A percentile compares a stretch with the other conserved stretches of the same genome.
Evolutionary conservation across 352 stramenopile species (phyloP).

Genomic region (Peronospora destructor): DNA sequence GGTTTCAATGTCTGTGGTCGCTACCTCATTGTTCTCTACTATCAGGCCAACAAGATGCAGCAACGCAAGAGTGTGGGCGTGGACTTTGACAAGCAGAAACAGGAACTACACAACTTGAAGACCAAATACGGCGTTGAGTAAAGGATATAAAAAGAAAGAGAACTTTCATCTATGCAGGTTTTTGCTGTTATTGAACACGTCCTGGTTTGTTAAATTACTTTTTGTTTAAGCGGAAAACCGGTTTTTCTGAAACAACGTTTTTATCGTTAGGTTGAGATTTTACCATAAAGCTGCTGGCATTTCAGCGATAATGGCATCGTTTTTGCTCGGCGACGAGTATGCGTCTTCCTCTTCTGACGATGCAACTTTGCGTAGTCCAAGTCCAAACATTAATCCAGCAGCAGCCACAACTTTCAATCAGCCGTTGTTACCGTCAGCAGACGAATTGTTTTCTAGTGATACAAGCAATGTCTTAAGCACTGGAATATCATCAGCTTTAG

Average conservation of each 20-base stretch:
- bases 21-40: slow-evolving; percentile 99
- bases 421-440: slow-evolving; percentile 32
- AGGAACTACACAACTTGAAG: slow-evolving; percentile 81
- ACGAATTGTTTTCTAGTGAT: slow-evolving; percentile 41
- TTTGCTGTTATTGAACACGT: too few species aligned
- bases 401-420: not conserved
- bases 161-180: not conserved
- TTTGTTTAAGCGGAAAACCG: too few species aligned
- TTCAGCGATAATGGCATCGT: slow-evolving; percentile 26
- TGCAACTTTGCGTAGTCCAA: slow-evolving; percentile 5
- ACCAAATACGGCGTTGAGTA: slow-evolving; percentile 81
- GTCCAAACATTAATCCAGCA: not conserved
- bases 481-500: slow-evolving; percentile 5
- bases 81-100: slow-evolving; percentile 64
- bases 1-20: slow-evolving; percentile 98
- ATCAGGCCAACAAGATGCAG: slow-evolving; percentile 89
- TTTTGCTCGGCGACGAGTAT: slow-evolving; percentile 58
- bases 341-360: slow-evolving; percentile 35
- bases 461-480: slow-evolving; percentile 22
- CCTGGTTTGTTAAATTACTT: too few species aligned
- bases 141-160: slow-evolving; percentile 2
- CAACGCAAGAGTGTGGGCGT: slow-evolving; percentile 26
- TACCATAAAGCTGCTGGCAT: too few species aligned
- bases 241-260: too few species aligned
- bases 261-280: too few species aligned